A percentile compares a stretch with the other conserved stretches of the same genome.
These are phyloP conservation scores for Cercophora samala DNA, from an alignment of 495 filamentous ascomycete genomes.

Conservation along the genomic window DNA sequence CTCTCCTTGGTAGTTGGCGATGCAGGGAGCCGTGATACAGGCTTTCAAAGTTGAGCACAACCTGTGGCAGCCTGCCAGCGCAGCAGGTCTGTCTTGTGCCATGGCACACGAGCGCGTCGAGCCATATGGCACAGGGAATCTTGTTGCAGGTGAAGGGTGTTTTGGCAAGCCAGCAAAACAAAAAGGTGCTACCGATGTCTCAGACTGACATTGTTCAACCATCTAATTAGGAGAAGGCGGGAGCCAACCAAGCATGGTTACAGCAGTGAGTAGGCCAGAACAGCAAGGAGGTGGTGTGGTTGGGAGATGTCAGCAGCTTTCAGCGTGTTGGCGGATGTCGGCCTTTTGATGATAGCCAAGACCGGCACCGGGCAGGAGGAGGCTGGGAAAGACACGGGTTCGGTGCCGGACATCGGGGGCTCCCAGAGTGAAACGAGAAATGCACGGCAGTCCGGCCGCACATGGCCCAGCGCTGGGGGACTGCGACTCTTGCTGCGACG, in stretches of 20 bases:
- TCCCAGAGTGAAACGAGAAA: not conserved
- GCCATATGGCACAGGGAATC: not conserved
- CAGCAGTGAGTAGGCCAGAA: not conserved
- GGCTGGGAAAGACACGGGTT: not conserved
- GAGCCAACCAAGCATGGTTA: not conserved
- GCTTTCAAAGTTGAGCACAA: not conserved
- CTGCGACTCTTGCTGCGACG: not conserved
- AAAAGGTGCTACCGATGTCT: not conserved
- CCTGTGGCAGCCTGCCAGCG: not conserved
- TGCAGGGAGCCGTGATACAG: not conserved
- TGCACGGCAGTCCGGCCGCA: not conserved
- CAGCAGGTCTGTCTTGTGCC: not conserved
- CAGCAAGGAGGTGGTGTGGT: not conserved
- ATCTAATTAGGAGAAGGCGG: not conserved
- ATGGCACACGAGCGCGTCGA: not conserved
- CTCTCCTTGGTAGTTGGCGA: not conserved
- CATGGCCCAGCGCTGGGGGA: not conserved
- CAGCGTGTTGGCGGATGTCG: not conserved
- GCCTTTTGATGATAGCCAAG: not conserved
- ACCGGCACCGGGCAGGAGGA: not conserved
- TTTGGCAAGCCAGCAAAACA: not conserved
- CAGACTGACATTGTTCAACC: not conserved
- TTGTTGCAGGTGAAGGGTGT: not conserved
- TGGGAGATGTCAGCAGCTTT: not conserved
- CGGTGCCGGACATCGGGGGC: not conserved